Conservation (phyloP, 2,329 filamentous ascomycete species). For the Domatiomyces globalis region DNA sequence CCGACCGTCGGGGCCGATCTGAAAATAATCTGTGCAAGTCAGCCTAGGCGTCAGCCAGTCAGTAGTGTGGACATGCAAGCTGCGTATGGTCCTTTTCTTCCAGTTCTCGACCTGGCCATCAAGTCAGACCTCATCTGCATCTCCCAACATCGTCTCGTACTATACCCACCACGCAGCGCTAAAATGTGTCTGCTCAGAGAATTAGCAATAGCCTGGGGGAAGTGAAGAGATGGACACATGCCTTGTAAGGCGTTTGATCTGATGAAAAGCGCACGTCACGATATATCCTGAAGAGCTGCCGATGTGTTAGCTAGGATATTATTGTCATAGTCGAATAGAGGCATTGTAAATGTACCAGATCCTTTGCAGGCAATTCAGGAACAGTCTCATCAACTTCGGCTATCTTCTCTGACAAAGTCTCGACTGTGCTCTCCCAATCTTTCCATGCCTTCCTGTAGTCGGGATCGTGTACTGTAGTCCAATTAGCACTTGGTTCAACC, state of each 20-base stretch:
- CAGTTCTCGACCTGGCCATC: constrained; percentile 56
- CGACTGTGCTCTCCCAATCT: constrained; percentile 70
- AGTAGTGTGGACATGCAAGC: constrained; percentile 24
- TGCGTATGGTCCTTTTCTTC: constrained; percentile 74
- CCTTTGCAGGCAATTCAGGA: constrained; percentile 72
- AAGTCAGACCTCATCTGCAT: background rate
- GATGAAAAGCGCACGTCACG: constrained; percentile 65
- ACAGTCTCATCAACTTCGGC: constrained; percentile 63
- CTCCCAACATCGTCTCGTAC: background rate
- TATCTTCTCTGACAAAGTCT: constrained; percentile 55
- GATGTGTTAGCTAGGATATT: background rate
- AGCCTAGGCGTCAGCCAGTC: background rate
- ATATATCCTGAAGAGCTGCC: constrained; percentile 66
- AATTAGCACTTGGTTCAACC: background rate
- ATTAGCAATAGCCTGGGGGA: constrained; percentile 15
- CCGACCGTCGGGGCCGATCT: constrained; percentile 54
- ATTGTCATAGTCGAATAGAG: constrained; percentile 4
- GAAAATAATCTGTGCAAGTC: constrained; percentile 49
- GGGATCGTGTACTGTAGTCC: constrained; percentile 52
- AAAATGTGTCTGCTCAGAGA: constrained; percentile 51
- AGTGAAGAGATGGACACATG: constrained; percentile 25
- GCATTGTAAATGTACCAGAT: constrained; percentile 42
- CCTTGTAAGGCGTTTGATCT: constrained; percentile 79
- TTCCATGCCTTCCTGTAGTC: constrained; percentile 65
- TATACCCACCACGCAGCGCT: constrained; percentile 57